Base-by-base conservation (phyloP, 768 basidiomycete species). In the Antrodiella citrinella region DNA sequence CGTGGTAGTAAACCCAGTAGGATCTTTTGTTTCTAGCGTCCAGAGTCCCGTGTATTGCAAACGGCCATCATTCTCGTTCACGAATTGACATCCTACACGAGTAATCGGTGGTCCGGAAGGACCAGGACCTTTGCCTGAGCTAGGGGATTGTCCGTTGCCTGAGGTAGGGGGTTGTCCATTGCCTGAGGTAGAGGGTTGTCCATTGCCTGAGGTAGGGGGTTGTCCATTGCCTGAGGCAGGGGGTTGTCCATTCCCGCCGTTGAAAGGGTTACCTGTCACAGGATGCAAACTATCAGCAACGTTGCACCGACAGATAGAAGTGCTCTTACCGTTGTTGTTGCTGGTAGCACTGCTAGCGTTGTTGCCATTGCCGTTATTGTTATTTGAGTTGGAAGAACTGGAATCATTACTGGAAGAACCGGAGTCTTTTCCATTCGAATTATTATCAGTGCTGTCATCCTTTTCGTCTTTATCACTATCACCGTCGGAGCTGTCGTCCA, bases 1-100 rank as follows among this genome's bases (percentile, higher is more conserved):
- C 12, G 55, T 56, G 19, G 30, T 41, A n/a, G 23, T 39, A 35
- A 51, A 24, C 18, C 52, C 52, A 25, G 26, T 48, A 5, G 49
- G 55, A 46, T 50, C 49, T 20, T 50, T 53, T 11, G 52, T 47
- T 26, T 56, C 49, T 25, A 56, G 41, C 10, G 45, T 49, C 55
- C 55, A 56, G 5, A 26, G 45, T 4, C 55, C 55, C 30, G 41
- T 53, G 42, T 53, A 56, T 45, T 51, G 55, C 11, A 56, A 35
- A 3, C 52, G 49, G 4, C 55, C 55, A 43, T 53, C 52, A 38
- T 56, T 56, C 30, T 56, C 55, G 40, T 53, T 51, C 3, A 56
- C 49, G 4, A 53, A 20, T 24, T 53, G 44, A 39, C 55, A 56
- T 22, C 24, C 25, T 23, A 21, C 22, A 21, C 19, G 51, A 42